Evolutionary conservation across 306 rosid genomes (phyloP).

Genomic region (Trifolium repens): DNA sequence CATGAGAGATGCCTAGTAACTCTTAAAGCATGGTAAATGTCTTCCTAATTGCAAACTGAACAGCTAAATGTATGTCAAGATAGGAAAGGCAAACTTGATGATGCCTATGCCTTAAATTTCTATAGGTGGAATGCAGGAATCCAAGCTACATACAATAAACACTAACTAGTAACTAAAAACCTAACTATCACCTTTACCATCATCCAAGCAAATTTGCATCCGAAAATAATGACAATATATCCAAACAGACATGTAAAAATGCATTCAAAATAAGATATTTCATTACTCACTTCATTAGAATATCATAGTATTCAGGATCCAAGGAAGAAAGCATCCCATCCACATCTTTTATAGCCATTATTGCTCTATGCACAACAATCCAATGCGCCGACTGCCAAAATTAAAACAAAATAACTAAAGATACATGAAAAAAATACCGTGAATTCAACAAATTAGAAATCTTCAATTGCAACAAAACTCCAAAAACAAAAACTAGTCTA

Average conservation of each 20-base stretch:
- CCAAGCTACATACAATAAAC: conserved; percentile 28
- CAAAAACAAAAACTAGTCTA: not conserved
- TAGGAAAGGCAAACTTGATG: not conserved
- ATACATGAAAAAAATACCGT: conserved; percentile 10
- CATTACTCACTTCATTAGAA: conserved; percentile 82
- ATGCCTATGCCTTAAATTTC: not conserved
- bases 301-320: conserved; percentile 99
- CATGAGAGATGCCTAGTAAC: not conserved
- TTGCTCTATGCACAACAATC: conserved; percentile 93
- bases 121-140: conserved; percentile 9
- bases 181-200: not conserved
- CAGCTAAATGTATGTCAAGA: not conserved
- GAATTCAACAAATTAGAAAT: conserved; percentile 15
- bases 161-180: not conserved
- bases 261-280: conserved; percentile 15
- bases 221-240: not conserved
- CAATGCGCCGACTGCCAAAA: conserved; percentile 85
- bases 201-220: not conserved
- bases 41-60: not conserved
- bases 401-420: conserved; percentile 1
- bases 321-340: conserved; percentile 92
- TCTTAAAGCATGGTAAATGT: not conserved
- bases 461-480: conserved; percentile 26
- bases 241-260: not conserved
- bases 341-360: conserved; percentile 94